Percentiles rank a stretch among this genome's conserved stretches.
Conservation (phyloP, 345 rosid genomes). For the Citrus glauca region DNA sequence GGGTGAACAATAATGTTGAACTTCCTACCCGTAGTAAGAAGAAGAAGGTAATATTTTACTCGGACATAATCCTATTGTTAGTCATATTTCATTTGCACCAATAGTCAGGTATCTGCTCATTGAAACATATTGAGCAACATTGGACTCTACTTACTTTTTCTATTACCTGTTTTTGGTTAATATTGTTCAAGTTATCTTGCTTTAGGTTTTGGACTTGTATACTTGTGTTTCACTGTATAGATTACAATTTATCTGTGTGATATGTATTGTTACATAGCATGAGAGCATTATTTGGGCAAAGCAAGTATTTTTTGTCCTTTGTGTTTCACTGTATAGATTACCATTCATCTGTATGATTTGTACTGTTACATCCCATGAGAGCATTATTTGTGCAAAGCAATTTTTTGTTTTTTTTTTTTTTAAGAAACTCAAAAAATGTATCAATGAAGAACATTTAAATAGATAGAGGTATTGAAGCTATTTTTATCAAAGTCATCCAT, state of each 20-base stretch:
- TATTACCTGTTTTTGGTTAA: not conserved
- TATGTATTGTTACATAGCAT: not conserved
- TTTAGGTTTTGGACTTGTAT: not conserved
- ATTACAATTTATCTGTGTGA: not conserved
- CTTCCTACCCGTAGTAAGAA: constrained; percentile 93
- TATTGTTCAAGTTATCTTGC: not conserved
- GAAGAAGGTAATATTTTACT: constrained; percentile 68
- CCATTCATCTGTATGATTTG: not conserved
- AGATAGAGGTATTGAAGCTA: not conserved
- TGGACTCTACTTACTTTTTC: not conserved
- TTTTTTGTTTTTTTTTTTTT: not conserved
- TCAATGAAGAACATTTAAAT: too few species aligned
- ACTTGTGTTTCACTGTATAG: not conserved
- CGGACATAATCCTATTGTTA: not conserved
- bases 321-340: not conserved
- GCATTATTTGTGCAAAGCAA: not conserved
- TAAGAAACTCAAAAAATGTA: too few species aligned
- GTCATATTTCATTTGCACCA: constrained; percentile 5
- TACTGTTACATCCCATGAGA: not conserved
- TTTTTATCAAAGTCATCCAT: not conserved
- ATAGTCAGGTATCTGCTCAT: not conserved
- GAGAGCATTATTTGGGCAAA: not conserved
- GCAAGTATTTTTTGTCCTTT: not conserved
- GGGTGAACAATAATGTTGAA: constrained; percentile 73
- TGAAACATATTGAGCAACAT: not conserved